These are phyloP conservation scores for Meyerozyma guilliermondii DNA, from an alignment of 1,139 yeast species.

Conservation along the genomic window DNA sequence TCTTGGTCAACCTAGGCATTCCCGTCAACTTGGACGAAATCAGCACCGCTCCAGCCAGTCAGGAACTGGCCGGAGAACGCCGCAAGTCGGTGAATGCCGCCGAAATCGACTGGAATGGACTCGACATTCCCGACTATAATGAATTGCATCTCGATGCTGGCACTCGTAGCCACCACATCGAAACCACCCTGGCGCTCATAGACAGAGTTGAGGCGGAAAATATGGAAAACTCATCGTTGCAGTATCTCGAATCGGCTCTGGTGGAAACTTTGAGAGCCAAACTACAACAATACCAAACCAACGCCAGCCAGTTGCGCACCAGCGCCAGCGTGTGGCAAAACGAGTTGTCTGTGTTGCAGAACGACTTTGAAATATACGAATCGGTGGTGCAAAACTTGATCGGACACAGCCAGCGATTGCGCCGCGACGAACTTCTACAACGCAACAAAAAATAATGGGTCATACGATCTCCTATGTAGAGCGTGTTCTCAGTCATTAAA, in stretches of 20 bases:
- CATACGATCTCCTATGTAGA: constrained; percentile 1
- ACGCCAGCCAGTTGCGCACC: constrained; percentile 25
- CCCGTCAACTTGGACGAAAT: constrained; percentile 57
- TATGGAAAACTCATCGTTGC: constrained; percentile 27
- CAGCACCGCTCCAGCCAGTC: not conserved
- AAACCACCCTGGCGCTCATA: constrained; percentile 21
- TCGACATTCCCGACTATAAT: constrained; percentile 24
- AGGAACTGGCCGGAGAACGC: constrained; percentile 6
- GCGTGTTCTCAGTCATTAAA: constrained; percentile 9
- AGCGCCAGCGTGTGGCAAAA: constrained; percentile 48
- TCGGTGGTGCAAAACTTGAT: constrained; percentile 66
- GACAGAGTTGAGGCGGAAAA: constrained; percentile 33
- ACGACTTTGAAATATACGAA: constrained; percentile 61
- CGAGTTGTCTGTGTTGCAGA: constrained; percentile 35
- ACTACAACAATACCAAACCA: constrained; percentile 22
- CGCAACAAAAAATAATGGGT: constrained; percentile 1
- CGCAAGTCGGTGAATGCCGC: constrained; percentile 22
- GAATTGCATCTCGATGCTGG: constrained; percentile 18
- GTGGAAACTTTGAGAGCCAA: constrained; percentile 22
- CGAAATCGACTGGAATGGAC: constrained; percentile 30
- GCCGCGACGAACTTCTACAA: constrained; percentile 41
- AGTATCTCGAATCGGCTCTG: constrained; percentile 19
- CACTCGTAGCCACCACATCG: constrained; percentile 12
- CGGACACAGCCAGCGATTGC: constrained; percentile 60
- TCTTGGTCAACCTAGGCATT: constrained; percentile 53